phyloP scores from a whole-genome alignment of 805 yeast genomes.

The Allodekkera sacchari region DNA sequence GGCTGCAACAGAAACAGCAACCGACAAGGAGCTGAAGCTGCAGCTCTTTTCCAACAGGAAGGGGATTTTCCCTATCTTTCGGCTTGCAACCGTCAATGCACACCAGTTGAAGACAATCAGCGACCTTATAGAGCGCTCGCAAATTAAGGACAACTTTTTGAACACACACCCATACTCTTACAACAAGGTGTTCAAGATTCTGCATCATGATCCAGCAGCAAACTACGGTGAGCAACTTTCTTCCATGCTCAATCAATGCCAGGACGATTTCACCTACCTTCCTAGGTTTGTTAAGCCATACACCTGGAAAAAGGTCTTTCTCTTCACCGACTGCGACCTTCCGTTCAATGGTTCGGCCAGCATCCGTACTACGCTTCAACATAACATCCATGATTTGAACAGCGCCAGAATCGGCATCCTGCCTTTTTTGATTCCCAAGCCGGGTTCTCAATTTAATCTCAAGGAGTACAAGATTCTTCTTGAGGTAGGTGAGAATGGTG shows the following conservation, averaged over 20 bases:
- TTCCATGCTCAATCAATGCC: slow-evolving; percentile 39
- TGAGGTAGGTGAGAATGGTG: slow-evolving; percentile 9
- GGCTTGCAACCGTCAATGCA: slow-evolving; percentile 46
- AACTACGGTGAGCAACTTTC: slow-evolving; percentile 28
- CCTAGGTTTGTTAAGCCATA: slow-evolving; percentile 34
- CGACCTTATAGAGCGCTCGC: slow-evolving; percentile 38
- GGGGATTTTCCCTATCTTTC: slow-evolving; percentile 43
- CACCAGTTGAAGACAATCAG: slow-evolving; percentile 48
- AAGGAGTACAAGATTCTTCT: slow-evolving; percentile 32
- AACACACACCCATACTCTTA: slow-evolving; percentile 7
- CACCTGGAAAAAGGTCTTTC: slow-evolving; percentile 51
- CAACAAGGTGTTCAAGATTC: slow-evolving; percentile 22
- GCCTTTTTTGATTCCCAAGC: slow-evolving; percentile 51
- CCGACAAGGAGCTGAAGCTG: slow-evolving; percentile 3
- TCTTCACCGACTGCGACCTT: slow-evolving; percentile 68
- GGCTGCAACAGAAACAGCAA: neutral
- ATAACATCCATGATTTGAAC: slow-evolving; percentile 51
- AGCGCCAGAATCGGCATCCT: slow-evolving; percentile 43
- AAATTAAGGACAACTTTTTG: slow-evolving; percentile 6
- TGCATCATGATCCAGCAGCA: slow-evolving; percentile 12
- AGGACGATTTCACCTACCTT: slow-evolving; percentile 43
- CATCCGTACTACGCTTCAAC: slow-evolving; percentile 41
- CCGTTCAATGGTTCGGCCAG: slow-evolving; percentile 43
- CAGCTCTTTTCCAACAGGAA: slow-evolving; percentile 10
- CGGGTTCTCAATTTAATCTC: slow-evolving; percentile 30